These are phyloP conservation scores for Tieghemostelium lacteum DNA, from an alignment of 78 protist species.

Conservation along the genomic window DNA sequence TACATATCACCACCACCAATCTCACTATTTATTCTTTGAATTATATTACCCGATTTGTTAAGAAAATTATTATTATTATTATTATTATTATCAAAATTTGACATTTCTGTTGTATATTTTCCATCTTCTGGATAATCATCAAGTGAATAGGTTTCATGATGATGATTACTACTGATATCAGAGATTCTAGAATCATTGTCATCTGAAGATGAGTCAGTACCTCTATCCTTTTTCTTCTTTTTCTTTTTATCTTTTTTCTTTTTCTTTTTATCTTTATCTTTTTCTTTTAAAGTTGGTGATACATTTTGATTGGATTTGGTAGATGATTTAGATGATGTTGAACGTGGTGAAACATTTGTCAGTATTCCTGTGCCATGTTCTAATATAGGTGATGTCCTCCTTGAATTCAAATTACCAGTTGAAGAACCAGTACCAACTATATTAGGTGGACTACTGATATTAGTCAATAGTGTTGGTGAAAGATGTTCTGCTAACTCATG, in stretches of 20 bases:
- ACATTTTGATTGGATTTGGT: background rate
- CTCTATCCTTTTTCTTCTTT: conserved; percentile 14
- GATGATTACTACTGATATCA: background rate
- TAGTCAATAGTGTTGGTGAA: background rate
- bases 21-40: background rate
- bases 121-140: background rate
- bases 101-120: background rate
- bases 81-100: background rate
- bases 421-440: background rate
- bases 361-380: background rate
- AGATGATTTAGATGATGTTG: no score
- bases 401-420: background rate
- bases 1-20: background rate
- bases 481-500: background rate
- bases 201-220: no score
- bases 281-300: background rate
- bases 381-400: background rate
- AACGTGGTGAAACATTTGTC: background rate
- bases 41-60: no score
- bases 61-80: background rate
- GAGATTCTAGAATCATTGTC: background rate
- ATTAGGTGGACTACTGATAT: background rate
- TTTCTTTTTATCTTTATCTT: background rate
- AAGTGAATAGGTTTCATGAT: background rate
- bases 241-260: conserved; percentile 26